Conservation (phyloP, 176 grass and related monocot genomes). For the Musa acuminata region DNA sequence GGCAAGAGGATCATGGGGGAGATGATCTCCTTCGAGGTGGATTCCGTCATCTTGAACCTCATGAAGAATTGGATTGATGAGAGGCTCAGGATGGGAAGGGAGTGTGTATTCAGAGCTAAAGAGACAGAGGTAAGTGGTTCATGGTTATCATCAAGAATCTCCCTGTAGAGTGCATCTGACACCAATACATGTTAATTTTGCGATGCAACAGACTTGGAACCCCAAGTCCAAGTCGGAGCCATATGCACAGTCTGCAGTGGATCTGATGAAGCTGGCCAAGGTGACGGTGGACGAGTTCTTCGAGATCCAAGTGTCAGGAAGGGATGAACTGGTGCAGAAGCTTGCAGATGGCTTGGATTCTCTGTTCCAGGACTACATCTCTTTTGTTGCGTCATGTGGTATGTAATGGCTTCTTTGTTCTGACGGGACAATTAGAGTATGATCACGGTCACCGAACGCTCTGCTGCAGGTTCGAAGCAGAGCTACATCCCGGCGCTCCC, state of each 20-base stretch:
- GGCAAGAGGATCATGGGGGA: conserved; percentile 59
- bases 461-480: conserved; percentile 41
- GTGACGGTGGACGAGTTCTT: conserved; percentile 65
- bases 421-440: neutral
- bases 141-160: neutral
- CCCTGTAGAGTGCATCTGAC: neutral
- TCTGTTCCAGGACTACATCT: conserved; percentile 57
- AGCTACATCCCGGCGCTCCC: conserved; percentile 60
- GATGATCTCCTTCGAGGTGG: conserved; percentile 80
- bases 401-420: neutral
- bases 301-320: conserved; percentile 51
- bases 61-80: conserved; percentile 90
- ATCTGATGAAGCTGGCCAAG: conserved; percentile 62
- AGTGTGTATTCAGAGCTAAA: conserved; percentile 60
- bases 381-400: conserved; percentile 77
- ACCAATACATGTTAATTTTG: neutral
- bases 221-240: conserved; percentile 69
- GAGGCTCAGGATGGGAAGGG: conserved; percentile 51
- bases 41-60: conserved; percentile 52
- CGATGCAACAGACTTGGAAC: conserved; percentile 52
- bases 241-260: conserved; percentile 50
- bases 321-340: conserved; percentile 60
- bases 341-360: conserved; percentile 58
- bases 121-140: conserved; percentile 53
- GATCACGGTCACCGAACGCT: neutral